These are phyloP conservation scores for Sarcodon aspratus DNA, from an alignment of 768 basidiomycete genomes.

Conservation along the genomic window DNA sequence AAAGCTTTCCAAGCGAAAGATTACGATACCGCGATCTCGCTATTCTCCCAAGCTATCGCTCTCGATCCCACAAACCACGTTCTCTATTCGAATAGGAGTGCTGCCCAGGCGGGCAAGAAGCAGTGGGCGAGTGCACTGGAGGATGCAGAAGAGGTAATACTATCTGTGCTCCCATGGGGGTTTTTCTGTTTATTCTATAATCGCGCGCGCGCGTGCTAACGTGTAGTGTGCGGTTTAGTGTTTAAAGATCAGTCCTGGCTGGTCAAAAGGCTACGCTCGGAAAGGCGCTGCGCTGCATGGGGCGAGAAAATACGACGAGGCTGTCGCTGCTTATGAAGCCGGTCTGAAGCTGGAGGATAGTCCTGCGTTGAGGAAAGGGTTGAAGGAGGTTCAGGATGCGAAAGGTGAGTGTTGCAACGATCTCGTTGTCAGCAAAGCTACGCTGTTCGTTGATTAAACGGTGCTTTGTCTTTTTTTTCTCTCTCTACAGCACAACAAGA, in stretches of 20 bases:
- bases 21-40: slow-evolving; percentile 78
- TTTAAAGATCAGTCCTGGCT: slow-evolving; percentile 64
- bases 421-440: neutral
- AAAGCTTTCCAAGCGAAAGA: slow-evolving; percentile 92
- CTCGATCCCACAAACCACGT: slow-evolving; percentile 81
- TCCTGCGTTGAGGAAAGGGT: slow-evolving; percentile 73
- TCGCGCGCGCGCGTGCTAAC: neutral
- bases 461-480: neutral
- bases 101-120: slow-evolving; percentile 80
- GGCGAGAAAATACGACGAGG: slow-evolving; percentile 64
- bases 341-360: slow-evolving; percentile 79
- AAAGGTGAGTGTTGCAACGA: slow-evolving; percentile 38
- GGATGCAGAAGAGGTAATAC: slow-evolving; percentile 84
- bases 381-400: slow-evolving; percentile 81
- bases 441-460: neutral
- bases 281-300: slow-evolving; percentile 94
- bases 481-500: slow-evolving; percentile 28
- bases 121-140: slow-evolving; percentile 65
- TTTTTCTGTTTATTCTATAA: neutral
- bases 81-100: slow-evolving; percentile 87
- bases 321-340: slow-evolving; percentile 71
- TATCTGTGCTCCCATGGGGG: neutral
- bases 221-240: slow-evolving; percentile 36
- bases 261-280: slow-evolving; percentile 86
- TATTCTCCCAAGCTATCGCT: slow-evolving; percentile 74